Conservation (phyloP, 176 grass and related monocot species). For the Triticum dicoccoides region DNA sequence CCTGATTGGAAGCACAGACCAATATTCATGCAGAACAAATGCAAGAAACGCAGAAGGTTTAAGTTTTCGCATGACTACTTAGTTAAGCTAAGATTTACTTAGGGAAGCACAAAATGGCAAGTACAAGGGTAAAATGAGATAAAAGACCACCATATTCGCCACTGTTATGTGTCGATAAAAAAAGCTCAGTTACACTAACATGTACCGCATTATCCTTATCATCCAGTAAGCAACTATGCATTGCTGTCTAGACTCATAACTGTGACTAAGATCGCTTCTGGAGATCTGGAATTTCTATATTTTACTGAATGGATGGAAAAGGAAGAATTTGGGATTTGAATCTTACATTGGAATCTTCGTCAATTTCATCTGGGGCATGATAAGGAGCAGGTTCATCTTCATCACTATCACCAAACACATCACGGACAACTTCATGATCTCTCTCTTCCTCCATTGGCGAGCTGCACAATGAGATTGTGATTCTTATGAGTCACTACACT, state of each 20-base stretch:
- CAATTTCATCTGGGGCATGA: conserved; percentile 53
- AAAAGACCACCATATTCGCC: background rate
- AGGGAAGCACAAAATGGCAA: background rate
- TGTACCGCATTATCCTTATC: background rate
- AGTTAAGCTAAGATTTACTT: conserved; percentile 16
- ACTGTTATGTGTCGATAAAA: background rate
- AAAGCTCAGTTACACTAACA: background rate
- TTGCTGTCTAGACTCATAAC: background rate
- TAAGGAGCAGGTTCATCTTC: conserved; percentile 85
- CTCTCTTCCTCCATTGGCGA: conserved; percentile 53
- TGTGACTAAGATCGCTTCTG: conserved; percentile 3
- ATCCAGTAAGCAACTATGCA: background rate
- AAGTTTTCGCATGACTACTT: background rate
- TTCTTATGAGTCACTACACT: conserved; percentile 7
- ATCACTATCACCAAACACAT: conserved; percentile 95
- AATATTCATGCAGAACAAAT: conserved; percentile 3
- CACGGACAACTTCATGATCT: conserved; percentile 77
- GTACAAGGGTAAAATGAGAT: background rate
- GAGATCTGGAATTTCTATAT: background rate
- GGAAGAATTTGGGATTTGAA: background rate
- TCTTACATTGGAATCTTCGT: conserved; percentile 84
- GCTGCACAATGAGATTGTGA: conserved; percentile 33
- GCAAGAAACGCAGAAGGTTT: conserved; percentile 13
- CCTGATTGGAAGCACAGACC: background rate
- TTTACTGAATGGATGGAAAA: background rate